phyloP scores from a whole-genome alignment of 208 protist genomes.

The Leishmania aethiopica region DNA sequence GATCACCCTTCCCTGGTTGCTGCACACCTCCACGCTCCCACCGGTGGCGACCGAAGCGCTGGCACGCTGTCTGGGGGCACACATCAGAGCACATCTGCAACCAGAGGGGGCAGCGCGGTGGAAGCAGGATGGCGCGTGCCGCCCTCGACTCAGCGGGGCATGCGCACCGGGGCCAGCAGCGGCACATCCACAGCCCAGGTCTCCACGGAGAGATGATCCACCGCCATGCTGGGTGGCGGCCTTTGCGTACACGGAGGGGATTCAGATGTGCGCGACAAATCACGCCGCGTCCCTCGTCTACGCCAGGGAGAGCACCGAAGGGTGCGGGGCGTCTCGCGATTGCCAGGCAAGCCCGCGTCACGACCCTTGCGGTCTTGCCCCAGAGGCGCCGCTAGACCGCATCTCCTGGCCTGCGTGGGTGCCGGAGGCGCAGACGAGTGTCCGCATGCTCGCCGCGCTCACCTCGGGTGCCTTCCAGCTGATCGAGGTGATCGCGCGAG shows the following conservation, averaged over 20 bases:
- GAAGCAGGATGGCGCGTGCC: background rate
- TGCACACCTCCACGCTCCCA: conserved; percentile 14
- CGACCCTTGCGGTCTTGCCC: background rate
- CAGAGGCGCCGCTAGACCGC: background rate
- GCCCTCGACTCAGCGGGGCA: background rate
- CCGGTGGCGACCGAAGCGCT: conserved; percentile 1
- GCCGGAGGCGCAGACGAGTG: conserved; percentile 13
- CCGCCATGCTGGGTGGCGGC: conserved; percentile 37
- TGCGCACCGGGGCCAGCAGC: background rate
- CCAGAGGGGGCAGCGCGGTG: background rate
- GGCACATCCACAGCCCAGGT: background rate
- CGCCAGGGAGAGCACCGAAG: background rate
- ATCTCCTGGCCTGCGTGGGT: conserved; percentile 45
- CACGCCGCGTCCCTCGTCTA: conserved; percentile 13
- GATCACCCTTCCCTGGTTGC: conserved; percentile 24
- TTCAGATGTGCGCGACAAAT: conserved; percentile 9
- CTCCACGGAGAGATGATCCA: background rate
- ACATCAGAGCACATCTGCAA: conserved; percentile 1
- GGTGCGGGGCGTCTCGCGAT: background rate
- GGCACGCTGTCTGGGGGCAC: conserved; percentile 3
- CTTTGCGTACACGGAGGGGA: conserved; percentile 31
- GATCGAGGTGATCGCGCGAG: conserved; percentile 28
- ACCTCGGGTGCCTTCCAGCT: conserved; percentile 28
- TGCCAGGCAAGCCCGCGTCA: background rate
- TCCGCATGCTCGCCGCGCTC: conserved; percentile 33